phyloP scores from a whole-genome alignment of 129 eudicot species.

The Apium graveolens region DNA sequence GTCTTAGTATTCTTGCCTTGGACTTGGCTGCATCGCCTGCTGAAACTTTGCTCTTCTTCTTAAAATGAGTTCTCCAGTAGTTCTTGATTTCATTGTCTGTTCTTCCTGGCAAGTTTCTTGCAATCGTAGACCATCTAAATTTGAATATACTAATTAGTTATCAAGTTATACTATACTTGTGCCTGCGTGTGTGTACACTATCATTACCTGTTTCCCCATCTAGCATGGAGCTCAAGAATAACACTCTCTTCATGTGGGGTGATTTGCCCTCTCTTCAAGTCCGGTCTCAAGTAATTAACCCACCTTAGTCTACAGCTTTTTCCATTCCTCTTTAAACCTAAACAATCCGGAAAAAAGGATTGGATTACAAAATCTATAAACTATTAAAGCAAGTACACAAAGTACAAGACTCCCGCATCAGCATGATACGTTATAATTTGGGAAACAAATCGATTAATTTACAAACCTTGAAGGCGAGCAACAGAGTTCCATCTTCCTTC shows the following conservation, averaged over 20 bases:
- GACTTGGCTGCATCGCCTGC: conserved; percentile 35
- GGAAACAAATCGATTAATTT: background rate
- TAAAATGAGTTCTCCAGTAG: conserved; percentile 89
- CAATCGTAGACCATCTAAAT: conserved; percentile 86
- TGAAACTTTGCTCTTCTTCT: conserved; percentile 39
- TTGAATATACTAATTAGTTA: background rate
- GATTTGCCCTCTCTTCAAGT: conserved; percentile 76
- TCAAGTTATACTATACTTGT: background rate
- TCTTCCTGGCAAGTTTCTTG: conserved; percentile 78
- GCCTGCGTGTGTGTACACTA: background rate
- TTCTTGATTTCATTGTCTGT: conserved; percentile 86
- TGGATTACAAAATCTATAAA: background rate
- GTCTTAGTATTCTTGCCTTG: conserved; percentile 38
- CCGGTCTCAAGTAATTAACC: conserved; percentile 93
- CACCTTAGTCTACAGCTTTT: conserved; percentile 90
- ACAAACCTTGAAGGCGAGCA: conserved; percentile 57
- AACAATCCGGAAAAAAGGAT: background rate
- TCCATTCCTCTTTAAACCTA: conserved; percentile 85
- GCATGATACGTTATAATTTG: background rate
- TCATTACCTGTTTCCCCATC: conserved; percentile 81
- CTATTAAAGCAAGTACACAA: background rate
- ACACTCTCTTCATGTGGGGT: conserved; percentile 71
- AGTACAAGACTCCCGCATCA: background rate
- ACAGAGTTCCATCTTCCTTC: conserved; percentile 95
- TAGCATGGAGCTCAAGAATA: conserved; percentile 72